phyloP scores from a whole-genome alignment of 2,329 filamentous ascomycete species.

The Fusarium drepaniforme region DNA sequence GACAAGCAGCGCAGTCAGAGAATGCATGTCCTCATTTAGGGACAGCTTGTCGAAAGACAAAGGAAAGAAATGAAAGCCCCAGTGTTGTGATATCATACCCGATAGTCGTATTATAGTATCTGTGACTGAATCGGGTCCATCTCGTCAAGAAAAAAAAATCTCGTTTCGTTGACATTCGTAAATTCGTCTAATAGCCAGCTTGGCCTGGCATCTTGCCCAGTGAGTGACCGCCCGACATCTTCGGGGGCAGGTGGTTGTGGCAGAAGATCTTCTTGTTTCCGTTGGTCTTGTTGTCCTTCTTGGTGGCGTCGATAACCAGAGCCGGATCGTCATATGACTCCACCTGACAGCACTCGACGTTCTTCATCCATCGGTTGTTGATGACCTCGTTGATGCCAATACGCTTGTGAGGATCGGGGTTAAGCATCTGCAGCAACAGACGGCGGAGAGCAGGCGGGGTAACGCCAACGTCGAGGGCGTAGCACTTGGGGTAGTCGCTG shows the following conservation, averaged over 20 bases:
- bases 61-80: slow-evolving; percentile 11
- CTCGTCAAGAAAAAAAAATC: slow-evolving; percentile 11
- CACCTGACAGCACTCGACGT: slow-evolving; percentile 82
- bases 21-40: neutral
- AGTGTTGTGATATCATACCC: slow-evolving; percentile 8
- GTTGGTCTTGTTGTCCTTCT: slow-evolving; percentile 60
- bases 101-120: slow-evolving; percentile 15
- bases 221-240: slow-evolving; percentile 59
- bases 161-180: slow-evolving; percentile 30
- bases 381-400: slow-evolving; percentile 77
- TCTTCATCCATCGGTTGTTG: slow-evolving; percentile 78
- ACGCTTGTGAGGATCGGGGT: slow-evolving; percentile 80
- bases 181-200: slow-evolving; percentile 60
- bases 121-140: neutral
- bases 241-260: slow-evolving; percentile 68
- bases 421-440: slow-evolving; percentile 83
- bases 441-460: slow-evolving; percentile 77
- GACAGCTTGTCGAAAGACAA: slow-evolving; percentile 3
- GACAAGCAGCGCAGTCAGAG: slow-evolving; percentile 10
- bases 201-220: slow-evolving; percentile 69
- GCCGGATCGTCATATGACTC: slow-evolving; percentile 76
- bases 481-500: slow-evolving; percentile 73
- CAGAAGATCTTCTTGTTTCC: slow-evolving; percentile 66
- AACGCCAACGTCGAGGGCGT: slow-evolving; percentile 73
- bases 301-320: slow-evolving; percentile 72